These are phyloP conservation scores for Trichoderma citrinoviride DNA, from an alignment of 2,329 filamentous ascomycete genomes.

Conservation along the genomic window DNA sequence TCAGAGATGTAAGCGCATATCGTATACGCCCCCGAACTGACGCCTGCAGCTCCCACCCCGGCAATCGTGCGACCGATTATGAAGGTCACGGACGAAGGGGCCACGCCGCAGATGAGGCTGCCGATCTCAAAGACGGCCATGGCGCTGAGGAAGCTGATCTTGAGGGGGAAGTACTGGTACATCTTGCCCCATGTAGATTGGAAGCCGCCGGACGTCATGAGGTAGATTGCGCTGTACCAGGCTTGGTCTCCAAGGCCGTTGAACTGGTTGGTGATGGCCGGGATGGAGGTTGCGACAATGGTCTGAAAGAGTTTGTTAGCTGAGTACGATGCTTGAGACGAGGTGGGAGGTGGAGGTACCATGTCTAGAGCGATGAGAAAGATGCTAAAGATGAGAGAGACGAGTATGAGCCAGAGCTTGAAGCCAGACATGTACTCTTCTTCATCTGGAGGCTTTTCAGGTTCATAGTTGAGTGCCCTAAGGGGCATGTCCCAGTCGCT, in stretches of 20 bases:
- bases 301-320: conserved; percentile 33
- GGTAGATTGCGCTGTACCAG: conserved; percentile 54
- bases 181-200: conserved; percentile 42
- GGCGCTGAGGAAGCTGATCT: conserved; percentile 41
- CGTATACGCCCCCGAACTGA: conserved; percentile 44
- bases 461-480: background rate
- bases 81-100: conserved; percentile 39
- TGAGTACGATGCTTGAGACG: too few relatives aligned
- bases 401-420: conserved; percentile 33
- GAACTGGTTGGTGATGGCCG: conserved; percentile 48
- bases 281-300: conserved; percentile 50
- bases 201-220: conserved; percentile 41
- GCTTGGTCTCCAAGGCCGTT: conserved; percentile 45
- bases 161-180: conserved; percentile 48
- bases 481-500: background rate
- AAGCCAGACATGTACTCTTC: background rate
- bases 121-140: conserved; percentile 51
- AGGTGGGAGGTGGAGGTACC: conserved; percentile 19
- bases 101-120: conserved; percentile 43
- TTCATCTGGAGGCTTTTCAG: background rate
- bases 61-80: conserved; percentile 49
- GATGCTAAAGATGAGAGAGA: conserved; percentile 41
- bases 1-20: conserved; percentile 41
- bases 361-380: conserved; percentile 45
- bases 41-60: conserved; percentile 42